Base-by-base conservation (phyloP, 331 rosid species). In the Malus hybrid region DNA sequence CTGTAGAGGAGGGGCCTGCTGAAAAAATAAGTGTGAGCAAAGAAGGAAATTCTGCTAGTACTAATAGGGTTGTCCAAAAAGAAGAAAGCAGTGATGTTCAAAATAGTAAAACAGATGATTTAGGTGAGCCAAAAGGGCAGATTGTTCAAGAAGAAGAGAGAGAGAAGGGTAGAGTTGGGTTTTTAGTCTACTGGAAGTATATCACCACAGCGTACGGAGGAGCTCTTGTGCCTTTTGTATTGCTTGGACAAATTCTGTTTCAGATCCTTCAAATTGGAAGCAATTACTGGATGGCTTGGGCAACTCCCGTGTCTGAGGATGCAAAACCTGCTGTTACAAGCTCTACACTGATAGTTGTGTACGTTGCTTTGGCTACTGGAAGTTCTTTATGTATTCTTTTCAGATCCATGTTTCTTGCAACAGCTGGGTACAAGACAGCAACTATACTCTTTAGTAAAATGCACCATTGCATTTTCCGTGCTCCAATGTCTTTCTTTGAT, bases 221-320 rank as follows among this genome's bases (percentile, higher is more conserved):
- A 72, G 89, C 88, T 77, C 93, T 93, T 44, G 96, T 86, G 71
- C 98, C 96, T 3, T 78, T 88, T 61, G 76, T 93, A 85, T 82
- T 93, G 76, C 75, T 93, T 73, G 84, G 85, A 29, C 93, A 88
- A 75, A 73, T 83, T 83, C 80, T 91, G 19, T 90, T 88, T 78
- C 96, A 93, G 80, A 18, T 70, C 74, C 89, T 91, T 81, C 96
- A 91, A 85, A 91, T 93, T 73, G 96, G 88, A 77, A 93, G 98
- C 85, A 90, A 87, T 78, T 93, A 93, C 73, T 93, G 98, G 98
- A 93, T 93, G 97, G 91, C 94, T 65, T 87, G 89, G 93, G 96
- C 91, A 62, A 83, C 90, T 81, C 93, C 94, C 10, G 77, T 75
- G 64, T 91, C 97, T 11, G 28, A 76, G 20, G 96, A 91, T 24